Base-by-base conservation (phyloP, 2,329 filamentous ascomycete genomes). In the Talaromyces sp. region DNA sequence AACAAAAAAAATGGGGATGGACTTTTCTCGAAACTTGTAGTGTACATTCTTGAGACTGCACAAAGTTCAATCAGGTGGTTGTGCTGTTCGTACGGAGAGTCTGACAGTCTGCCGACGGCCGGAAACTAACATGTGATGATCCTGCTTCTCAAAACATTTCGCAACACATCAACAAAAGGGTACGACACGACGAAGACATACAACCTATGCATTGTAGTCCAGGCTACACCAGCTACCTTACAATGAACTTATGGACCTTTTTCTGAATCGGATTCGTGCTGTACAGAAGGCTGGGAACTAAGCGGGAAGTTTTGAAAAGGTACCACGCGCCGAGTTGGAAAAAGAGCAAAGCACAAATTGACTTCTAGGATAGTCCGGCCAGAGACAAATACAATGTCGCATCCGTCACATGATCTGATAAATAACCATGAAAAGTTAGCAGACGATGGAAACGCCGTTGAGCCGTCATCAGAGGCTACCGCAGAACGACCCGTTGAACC, bases 401-500 rank as follows among this genome's bases (percentile, higher is more conserved):
- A 59, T 15, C 49, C 43, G 19, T 43, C 54, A 19, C 43, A 31
- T n/a, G 33, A 52, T 17, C 13, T 45, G 25, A 41, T 19, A 35
- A 17, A 57, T 1, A 33, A 31, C n/a, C 1, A 17, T 17, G 37
- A 45, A 47, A 39, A 60, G 15, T 25, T 25, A n/a, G 19, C 37
- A 37, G 56, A 63, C 47, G 64, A 61, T 45, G 61, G 57, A 43
- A 39, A 60, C 13, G 64, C 52, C n/a, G 45, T 49, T 25, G 54
- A 54, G 37, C 54, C 56, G 19, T 35, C 63, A 3, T 66, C 64
- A 45, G 64, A 66, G 11, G 15, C 61, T 39, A 25, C 49, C 15
- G 47, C 49, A 3, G 54, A 63, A 17, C 61, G 31, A 25, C 61
- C 61, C n/a, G 61, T 63, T 9, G 56, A 63, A 27, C 47, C 19